Evolutionary conservation across 78 protist genomes (phyloP), one percentile per base, ranked within the genome.

Genomic region (Protostelium mycophagum): DNA sequence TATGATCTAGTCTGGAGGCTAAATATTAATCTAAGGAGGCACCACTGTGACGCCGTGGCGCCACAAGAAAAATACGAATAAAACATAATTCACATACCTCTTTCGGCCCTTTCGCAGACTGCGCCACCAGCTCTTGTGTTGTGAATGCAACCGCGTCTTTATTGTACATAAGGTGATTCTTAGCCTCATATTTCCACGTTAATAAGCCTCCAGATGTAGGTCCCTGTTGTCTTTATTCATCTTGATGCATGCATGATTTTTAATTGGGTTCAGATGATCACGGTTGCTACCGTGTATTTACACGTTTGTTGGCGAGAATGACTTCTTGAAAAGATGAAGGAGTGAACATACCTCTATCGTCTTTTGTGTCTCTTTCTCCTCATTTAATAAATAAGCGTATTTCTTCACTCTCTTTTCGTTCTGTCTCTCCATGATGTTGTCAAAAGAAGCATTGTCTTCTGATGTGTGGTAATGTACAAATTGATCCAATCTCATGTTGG

Each of bases 361-460:
- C 73, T 51, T 51, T 5, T 83, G 91, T 34, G 34, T 51, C 38
- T 84, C 39, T 38, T 1, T 38, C 34, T 86, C 83, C 10, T 35
- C 87, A 29, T 73, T 38, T 1, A 37, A 36, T 34, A n/a, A 34
- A 87, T 88, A 89, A 83, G 88, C 87, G 63, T 63, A 85, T 39
- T n/a, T 38, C 28, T 29, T 1, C 63, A 25, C 28, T 23, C 35
- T 83, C 36, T 35, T 37, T n/a, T 73, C 88, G 0, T 16, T 37
- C 35, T n/a, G 37, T 1, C 38, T 29, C 35, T 36, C 86, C 85
- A 85, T 83, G 9, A 89, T 16, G 9, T 28, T 63, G 36, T 0
- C 84, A 1, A 89, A 89, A 36, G 91, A 85, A 16, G 88, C 91
- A 63, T 89, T 89, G 91, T 89, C 91, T 83, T 89, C 91, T 38